phyloP scores from a whole-genome alignment of 352 stramenopile species.

The Phytophthora litchii region DNA sequence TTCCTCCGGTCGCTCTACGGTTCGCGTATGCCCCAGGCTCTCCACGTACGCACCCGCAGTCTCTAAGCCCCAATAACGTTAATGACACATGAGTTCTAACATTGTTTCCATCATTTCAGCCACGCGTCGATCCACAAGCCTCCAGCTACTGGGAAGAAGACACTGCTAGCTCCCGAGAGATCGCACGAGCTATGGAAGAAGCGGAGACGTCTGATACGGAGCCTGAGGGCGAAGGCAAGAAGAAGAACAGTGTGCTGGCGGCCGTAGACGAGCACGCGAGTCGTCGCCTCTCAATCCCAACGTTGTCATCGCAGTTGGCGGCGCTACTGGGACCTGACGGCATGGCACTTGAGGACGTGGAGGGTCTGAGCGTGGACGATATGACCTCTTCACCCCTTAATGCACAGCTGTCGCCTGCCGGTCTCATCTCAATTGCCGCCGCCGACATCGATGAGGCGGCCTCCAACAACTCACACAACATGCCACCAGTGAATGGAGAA shows the following conservation, averaged over 20 bases:
- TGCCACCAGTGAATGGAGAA: conserved; percentile 44
- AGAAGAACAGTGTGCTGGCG: conserved; percentile 42
- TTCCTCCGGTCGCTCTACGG: conserved; percentile 82
- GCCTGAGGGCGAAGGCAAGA: conserved; percentile 47
- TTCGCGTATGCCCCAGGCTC: conserved; percentile 77
- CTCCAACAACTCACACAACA: conserved; percentile 35
- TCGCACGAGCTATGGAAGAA: conserved; percentile 71
- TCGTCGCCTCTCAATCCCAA: conserved; percentile 17
- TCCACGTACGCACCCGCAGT: conserved; percentile 50
- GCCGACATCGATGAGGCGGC: conserved; percentile 81
- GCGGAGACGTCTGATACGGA: conserved; percentile 44
- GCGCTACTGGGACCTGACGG: conserved; percentile 47
- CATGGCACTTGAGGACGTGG: conserved; percentile 53
- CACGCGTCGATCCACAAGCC: conserved; percentile 64
- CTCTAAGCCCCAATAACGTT: not conserved
- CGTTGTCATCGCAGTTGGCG: conserved; percentile 34
- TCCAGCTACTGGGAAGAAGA: conserved; percentile 85
- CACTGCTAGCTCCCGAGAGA: conserved; percentile 66
- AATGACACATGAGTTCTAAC: conserved; percentile 1
- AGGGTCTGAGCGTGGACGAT: conserved; percentile 50
- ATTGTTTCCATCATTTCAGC: conserved; percentile 37
- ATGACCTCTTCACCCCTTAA: conserved; percentile 51
- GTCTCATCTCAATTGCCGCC: conserved; percentile 83
- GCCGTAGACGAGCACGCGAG: conserved; percentile 32
- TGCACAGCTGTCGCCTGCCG: conserved; percentile 70